Evolutionary conservation across 345 rosid species (phyloP), one percentile per base, ranked within the genome.

Genomic region (Populus tremula): DNA sequence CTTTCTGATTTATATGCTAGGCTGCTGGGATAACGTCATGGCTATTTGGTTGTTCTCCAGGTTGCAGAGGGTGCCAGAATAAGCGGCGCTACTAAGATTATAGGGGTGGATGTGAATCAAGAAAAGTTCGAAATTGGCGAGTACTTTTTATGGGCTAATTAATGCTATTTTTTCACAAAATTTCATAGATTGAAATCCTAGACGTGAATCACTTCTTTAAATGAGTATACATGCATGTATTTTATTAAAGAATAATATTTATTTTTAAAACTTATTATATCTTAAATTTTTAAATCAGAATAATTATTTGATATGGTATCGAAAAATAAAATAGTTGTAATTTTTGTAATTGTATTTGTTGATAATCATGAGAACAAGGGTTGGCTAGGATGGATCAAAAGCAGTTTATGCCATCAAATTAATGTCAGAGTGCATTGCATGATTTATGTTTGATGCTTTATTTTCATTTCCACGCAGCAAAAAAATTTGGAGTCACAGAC

Each of bases 1-100:
- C 1, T 50, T 18, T 38, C 36, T 38, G 59, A 29, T 39, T 7
- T n/a, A 31, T n/a, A 45, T 18, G 64, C n/a, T 29, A 8, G 43
- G 21, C 12, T 59, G 73, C 33, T 45, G 33, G 36, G 27, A 41
- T n/a, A 41, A 7, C 20, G 25, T 77, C 20, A 54, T 36, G 35
- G 31, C 45, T 45, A 31, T 76, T 43, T 45, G 43, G 64, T 62
- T 81, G 31, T 35, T 78, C 63, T 71, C 10, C 56, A 90, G 98
- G 98, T 91, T 84, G 94, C 95, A 0, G 97, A 93, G 76, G 98
- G 97, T 75, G 88, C 97, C 5, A 88, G 90, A 83, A 76, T 91
- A 5, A 85, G 97, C 76, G 95, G 95, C 81, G 97, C 98, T 69
- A 66, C 85, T 33, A 89, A 88, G 82, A 90, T 94, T 70, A 90